Base-by-base conservation (phyloP, 1,284 basidiomycete genomes). In the Cryptococcus jaspeensis region DNA sequence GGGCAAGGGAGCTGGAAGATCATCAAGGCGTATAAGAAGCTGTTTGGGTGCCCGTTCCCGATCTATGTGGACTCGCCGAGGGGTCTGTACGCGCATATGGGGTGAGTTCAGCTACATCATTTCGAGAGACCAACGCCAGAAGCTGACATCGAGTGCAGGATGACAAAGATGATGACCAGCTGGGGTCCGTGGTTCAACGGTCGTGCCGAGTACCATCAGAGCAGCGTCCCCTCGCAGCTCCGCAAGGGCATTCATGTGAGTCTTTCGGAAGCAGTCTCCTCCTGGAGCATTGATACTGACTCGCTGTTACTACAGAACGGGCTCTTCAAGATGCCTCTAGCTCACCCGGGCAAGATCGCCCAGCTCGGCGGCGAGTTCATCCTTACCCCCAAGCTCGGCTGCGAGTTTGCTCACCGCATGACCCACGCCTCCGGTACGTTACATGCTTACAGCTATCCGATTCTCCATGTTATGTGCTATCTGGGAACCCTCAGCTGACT, bases 321-420 rank as follows among this genome's bases (percentile, higher is more conserved):
- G 0, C 58, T 76, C 35, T 63, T 71, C 55, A 56, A 65, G 35
- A 62, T 78, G 62, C 71, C 72, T 0, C 42, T 74, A 0, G 62
- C 64, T 13, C 60, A 69, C 54, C 73, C 73, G 0, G 77, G 77
- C 3, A 69, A 68, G 20, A 55, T 72, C 12, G 64, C 63, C 3
- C 77, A 78, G 52, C 67, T 78, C 1, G 77, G 77, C 8, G 77
- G 77, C 32, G 77, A 78, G 57, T 77, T 77, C 55, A 63, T 77
- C 35, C 58, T 77, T 13, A 56, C 59, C 0, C 69, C 70, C 1
- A 67, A 69, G 1, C 68, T 61, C 52, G 62, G 61, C n/a, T 74
- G 72, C 59, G 67, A 72, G 8, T 78, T 77, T 57, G 75, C 76
- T 2, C 76, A 78, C 53, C 68, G 76, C 18, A 79, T 79, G 77